Evolutionary conservation across 805 yeast species (phyloP).

Genomic region (Hermanozyma aechmeae): DNA sequence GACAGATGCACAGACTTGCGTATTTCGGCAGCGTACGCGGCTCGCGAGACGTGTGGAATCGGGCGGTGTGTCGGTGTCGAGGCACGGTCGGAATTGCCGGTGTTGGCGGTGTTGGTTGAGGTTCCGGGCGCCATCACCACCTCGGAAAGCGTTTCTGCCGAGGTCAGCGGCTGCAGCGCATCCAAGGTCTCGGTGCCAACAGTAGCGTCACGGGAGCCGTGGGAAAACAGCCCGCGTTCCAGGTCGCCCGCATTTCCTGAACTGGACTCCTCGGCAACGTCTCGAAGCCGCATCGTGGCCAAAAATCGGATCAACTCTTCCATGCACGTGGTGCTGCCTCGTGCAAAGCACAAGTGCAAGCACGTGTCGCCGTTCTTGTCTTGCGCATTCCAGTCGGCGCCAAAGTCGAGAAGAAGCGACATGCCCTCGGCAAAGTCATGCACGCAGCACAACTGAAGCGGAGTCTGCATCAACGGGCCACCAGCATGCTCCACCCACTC

Average conservation of each 20-base stretch:
- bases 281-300: background rate
- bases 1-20: background rate
- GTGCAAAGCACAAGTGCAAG: constrained; percentile 41
- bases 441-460: constrained; percentile 59
- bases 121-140: too few species aligned
- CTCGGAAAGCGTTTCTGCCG: too few species aligned
- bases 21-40: too few species aligned
- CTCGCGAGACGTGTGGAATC: too few species aligned
- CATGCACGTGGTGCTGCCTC: constrained; percentile 49
- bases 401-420: constrained; percentile 56
- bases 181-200: too few species aligned
- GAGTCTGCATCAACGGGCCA: constrained; percentile 41
- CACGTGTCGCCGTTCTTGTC: constrained; percentile 29
- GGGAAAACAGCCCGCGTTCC: too few species aligned
- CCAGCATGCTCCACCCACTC: constrained; percentile 48
- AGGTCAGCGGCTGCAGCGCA: too few species aligned
- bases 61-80: too few species aligned
- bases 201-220: too few species aligned
- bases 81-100: too few species aligned
- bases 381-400: constrained; percentile 38
- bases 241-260: background rate
- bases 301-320: constrained; percentile 12
- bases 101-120: too few species aligned
- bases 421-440: constrained; percentile 56
- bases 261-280: background rate